These are phyloP conservation scores for Phytophthora lateralis DNA, from an alignment of 352 stramenopile genomes.

Conservation along the genomic window DNA sequence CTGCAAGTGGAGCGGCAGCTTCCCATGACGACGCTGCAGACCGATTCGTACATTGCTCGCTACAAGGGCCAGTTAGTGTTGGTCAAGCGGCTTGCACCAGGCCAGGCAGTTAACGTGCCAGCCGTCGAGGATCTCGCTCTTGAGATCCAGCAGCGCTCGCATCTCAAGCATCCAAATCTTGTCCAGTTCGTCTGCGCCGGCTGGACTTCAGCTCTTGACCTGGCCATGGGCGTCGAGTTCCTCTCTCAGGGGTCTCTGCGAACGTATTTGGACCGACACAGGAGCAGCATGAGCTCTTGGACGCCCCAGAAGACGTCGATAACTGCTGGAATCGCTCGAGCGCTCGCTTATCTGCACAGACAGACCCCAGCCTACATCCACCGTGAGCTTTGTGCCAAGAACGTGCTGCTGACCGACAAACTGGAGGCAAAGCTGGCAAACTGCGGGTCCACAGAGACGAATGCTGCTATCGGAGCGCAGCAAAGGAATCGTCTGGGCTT, in stretches of 20 bases:
- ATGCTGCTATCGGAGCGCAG: slow-evolving; percentile 5
- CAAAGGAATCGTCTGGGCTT: slow-evolving; percentile 13
- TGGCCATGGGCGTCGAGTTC: slow-evolving; percentile 26
- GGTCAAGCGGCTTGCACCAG: slow-evolving; percentile 17
- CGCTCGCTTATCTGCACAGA: slow-evolving; percentile 33
- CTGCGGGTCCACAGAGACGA: slow-evolving; percentile 19
- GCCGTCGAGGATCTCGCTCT: slow-evolving; percentile 42
- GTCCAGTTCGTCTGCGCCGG: slow-evolving; percentile 61
- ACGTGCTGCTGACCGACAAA: slow-evolving; percentile 26
- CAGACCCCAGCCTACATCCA: slow-evolving; percentile 20
- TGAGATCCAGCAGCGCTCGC: slow-evolving; percentile 44
- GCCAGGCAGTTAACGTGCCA: slow-evolving; percentile 10
- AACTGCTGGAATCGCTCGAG: slow-evolving; percentile 27
- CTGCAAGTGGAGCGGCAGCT: slow-evolving; percentile 28
- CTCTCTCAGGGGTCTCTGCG: slow-evolving; percentile 21
- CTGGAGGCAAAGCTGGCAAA: slow-evolving; percentile 26
- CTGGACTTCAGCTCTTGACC: slow-evolving; percentile 36
- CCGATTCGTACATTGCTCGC: slow-evolving; percentile 23
- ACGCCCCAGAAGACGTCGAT: slow-evolving; percentile 30
- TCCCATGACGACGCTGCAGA: slow-evolving; percentile 33
- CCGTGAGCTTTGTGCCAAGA: slow-evolving; percentile 22
- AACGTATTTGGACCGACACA: slow-evolving; percentile 19
- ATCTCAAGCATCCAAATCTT: slow-evolving; percentile 58
- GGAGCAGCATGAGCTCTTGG: slow-evolving; percentile 11
- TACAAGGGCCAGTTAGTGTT: slow-evolving; percentile 22